Percentiles rank a stretch among this genome's conserved stretches.
Evolutionary conservation across 495 filamentous ascomycete species (phyloP).

Genomic region (Aspergillus taichungensis): DNA sequence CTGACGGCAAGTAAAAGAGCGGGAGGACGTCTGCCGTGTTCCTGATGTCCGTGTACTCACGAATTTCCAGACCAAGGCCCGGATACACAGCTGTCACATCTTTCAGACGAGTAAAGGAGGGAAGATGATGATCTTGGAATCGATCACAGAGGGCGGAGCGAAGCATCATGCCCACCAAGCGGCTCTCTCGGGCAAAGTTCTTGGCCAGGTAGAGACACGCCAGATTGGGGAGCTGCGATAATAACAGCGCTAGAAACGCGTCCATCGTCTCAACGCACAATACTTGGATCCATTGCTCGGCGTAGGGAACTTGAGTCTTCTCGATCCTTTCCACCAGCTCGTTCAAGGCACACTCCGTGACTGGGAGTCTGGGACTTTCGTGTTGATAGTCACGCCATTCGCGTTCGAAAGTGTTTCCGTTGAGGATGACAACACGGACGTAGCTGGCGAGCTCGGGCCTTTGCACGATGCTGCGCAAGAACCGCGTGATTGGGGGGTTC

Average conservation of each 20-base stretch:
- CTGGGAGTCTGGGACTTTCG: neutral
- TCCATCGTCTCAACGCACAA: conserved; percentile 9
- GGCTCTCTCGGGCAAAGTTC: conserved; percentile 7
- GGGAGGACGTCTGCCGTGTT: conserved; percentile 12
- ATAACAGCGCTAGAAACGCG: conserved; percentile 13
- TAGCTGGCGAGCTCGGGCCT: conserved; percentile 13
- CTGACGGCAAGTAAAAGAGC: conserved; percentile 12
- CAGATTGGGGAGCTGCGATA: conserved; percentile 9
- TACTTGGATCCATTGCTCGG: conserved; percentile 9
- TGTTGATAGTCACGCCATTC: neutral
- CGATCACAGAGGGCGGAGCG: conserved; percentile 10
- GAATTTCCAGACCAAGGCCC: neutral
- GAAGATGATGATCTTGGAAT: conserved; percentile 3
- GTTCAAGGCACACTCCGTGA: conserved; percentile 7
- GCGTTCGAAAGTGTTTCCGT: neutral
- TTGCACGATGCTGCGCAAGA: conserved; percentile 10
- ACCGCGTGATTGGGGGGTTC: conserved; percentile 6
- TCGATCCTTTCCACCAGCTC: conserved; percentile 5
- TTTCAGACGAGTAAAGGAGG: conserved; percentile 7
- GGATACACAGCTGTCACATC: conserved; percentile 3
- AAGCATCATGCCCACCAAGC: conserved; percentile 11
- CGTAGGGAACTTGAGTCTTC: conserved; percentile 8
- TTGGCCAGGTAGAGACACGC: conserved; percentile 7
- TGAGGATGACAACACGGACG: conserved; percentile 7
- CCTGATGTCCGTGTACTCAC: conserved; percentile 3